These are phyloP conservation scores for Populus tomentosa DNA, from an alignment of 441 rosid species.

Conservation along the genomic window DNA sequence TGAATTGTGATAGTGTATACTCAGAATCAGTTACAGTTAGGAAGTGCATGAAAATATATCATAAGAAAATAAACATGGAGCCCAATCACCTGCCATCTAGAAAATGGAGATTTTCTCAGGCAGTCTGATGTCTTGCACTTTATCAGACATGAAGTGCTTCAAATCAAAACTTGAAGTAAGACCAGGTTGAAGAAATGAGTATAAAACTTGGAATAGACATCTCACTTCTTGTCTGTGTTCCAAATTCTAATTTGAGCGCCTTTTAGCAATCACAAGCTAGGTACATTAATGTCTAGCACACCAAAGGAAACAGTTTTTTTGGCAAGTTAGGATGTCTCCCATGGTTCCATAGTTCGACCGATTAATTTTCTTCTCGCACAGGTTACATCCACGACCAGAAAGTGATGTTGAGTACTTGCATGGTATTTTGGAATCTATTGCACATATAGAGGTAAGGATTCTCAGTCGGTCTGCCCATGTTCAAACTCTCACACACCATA, in stretches of 20 bases:
- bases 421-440: slow-evolving; percentile 90
- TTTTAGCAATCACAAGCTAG: too few species aligned
- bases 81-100: background rate
- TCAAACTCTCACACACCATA: background rate
- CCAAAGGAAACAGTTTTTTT: too few species aligned
- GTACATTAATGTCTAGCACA: too few species aligned
- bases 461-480: background rate
- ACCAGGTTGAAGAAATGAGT: too few species aligned
- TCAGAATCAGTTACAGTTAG: background rate
- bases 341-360: background rate
- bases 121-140: background rate
- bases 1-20: background rate
- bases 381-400: slow-evolving; percentile 80
- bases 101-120: background rate
- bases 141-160: background rate
- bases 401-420: slow-evolving; percentile 79
- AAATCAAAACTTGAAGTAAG: too few species aligned
- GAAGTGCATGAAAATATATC: background rate
- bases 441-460: slow-evolving; percentile 74
- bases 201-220: background rate
- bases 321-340: background rate
- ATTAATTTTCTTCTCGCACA: slow-evolving; percentile 22
- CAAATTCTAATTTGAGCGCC: too few species aligned
- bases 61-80: background rate
- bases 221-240: background rate